These are phyloP conservation scores for Achaetomiella virescens DNA, from an alignment of 495 filamentous ascomycete species.

Conservation along the genomic window DNA sequence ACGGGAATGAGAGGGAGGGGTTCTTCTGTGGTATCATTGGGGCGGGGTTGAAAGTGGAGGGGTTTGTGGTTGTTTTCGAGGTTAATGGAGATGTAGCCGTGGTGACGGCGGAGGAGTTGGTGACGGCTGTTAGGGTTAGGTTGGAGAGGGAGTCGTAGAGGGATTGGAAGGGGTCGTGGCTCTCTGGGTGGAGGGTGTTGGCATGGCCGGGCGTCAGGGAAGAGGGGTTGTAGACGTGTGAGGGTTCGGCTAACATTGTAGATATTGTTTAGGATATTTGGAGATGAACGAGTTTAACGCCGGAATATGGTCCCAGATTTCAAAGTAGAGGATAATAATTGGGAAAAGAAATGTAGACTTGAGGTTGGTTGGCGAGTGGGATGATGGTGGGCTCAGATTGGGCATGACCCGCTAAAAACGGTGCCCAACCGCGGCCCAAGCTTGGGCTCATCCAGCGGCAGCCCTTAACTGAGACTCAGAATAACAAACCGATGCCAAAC, in stretches of 20 bases:
- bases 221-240: not conserved
- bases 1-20: conserved; percentile 2
- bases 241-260: conserved; percentile 3
- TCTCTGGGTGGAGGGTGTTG: not conserved
- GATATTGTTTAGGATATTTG: too few species aligned
- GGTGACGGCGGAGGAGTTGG: not conserved
- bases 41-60: too few species aligned
- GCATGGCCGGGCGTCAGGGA: not conserved
- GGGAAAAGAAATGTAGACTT: too few species aligned
- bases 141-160: conserved; percentile 16
- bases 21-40: too few species aligned
- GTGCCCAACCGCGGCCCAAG: not conserved
- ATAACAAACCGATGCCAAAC: too few species aligned
- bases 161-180: conserved; percentile 15
- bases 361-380: too few species aligned
- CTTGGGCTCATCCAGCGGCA: too few species aligned
- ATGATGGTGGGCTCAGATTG: not conserved
- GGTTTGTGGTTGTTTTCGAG: not conserved
- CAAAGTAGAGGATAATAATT: too few species aligned
- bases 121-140: conserved; percentile 3
- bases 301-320: too few species aligned
- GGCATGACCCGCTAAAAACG: not conserved
- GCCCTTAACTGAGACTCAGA: too few species aligned
- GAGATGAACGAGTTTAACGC: too few species aligned
- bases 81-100: not conserved